Percentiles rank a stretch among this genome's conserved stretches.
Evolutionary conservation across 2,329 filamentous ascomycete species (phyloP).

Genomic region (Kalmusia sp.): DNA sequence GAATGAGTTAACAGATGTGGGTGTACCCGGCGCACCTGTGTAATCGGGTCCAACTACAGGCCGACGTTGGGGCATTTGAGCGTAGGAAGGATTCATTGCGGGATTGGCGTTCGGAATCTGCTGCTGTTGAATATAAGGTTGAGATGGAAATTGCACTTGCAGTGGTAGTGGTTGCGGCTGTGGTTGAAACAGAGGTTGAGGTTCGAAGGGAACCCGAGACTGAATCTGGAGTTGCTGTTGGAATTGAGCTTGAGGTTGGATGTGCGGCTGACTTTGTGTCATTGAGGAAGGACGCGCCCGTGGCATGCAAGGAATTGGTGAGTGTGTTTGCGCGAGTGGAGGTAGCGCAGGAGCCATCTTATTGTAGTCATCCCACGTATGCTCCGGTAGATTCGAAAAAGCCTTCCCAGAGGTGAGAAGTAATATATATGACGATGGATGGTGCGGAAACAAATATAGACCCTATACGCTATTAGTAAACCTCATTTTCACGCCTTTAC

Average conservation of each 20-base stretch:
- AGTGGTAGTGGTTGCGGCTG: not conserved
- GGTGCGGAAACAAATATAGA: slow-evolving; percentile 35
- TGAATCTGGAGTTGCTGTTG: no score
- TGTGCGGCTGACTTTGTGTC: not conserved
- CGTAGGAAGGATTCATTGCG: no score
- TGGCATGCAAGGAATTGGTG: slow-evolving; percentile 35
- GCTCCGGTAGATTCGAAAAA: slow-evolving; percentile 41
- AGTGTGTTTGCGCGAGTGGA: slow-evolving; percentile 22
- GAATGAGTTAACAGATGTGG: no score
- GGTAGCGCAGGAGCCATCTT: slow-evolving; percentile 37
- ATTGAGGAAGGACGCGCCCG: slow-evolving; percentile 8
- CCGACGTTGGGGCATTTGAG: no score
- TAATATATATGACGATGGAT: slow-evolving; percentile 35
- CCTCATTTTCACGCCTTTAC: not conserved
- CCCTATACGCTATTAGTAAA: slow-evolving; percentile 22
- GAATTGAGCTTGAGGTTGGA: slow-evolving; percentile 1
- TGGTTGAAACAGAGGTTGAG: not conserved
- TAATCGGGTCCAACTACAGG: no score
- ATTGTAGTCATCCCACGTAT: slow-evolving; percentile 41
- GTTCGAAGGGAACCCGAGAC: no score
- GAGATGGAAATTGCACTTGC: no score
- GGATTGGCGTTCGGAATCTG: no score
- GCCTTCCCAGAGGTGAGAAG: slow-evolving; percentile 35
- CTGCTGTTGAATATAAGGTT: no score
- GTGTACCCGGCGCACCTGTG: no score